Evolutionary conservation across 2,329 filamentous ascomycete species (phyloP), one percentile per base, ranked within the genome.

Genomic region (Huntiella omanensis): DNA sequence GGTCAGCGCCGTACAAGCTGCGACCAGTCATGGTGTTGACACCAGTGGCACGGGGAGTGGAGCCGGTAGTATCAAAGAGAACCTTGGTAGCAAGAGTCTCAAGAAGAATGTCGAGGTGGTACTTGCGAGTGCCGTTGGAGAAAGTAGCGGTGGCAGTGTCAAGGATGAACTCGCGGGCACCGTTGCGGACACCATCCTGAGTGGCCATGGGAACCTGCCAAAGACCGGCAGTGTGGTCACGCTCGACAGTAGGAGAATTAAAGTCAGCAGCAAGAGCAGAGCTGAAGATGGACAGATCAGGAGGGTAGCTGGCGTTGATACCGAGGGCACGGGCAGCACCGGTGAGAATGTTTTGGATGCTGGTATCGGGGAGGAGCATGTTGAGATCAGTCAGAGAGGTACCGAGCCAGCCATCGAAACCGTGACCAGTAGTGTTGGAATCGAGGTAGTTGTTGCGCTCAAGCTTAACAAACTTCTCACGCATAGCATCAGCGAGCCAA

Each of bases 181-280:
- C 69, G 39, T 62, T 69, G 28, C 75, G 72, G 40, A 65, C 62
- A 44, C 59, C 64, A n/a, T 65, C 56, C n/a, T 65, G 60, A 50
- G 70, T 68, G 1, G 66, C 64, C 22, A 78, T 56, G 3, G 76
- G 75, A 4, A 80, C 67, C 52, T 79, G 73, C 55, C 69, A 77
- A 33, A 71, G 60, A 1, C 64, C 67, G 35, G 39, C 17, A 13
- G 40, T 22, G 1, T 22, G 8, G 33, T 43, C 45, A 15, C 52
- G 52, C 45, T 47, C 22, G 45, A 58, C 57, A 4, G 52, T 51
- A 17, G 58, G 34, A 11, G 36, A 33, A 11, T 48, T 60, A 4
- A 59, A 50, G 22, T 60, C 57, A 1, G 52, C 51, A 17, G 54
- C 49, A 13, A 59, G 33, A 2, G 59, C 51, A 19, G 57, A 48